Percentiles rank a stretch among this genome's conserved stretches.
phyloP scores from a whole-genome alignment of 1,139 yeast species.

The Scheffersomyces illinoinensis region DNA sequence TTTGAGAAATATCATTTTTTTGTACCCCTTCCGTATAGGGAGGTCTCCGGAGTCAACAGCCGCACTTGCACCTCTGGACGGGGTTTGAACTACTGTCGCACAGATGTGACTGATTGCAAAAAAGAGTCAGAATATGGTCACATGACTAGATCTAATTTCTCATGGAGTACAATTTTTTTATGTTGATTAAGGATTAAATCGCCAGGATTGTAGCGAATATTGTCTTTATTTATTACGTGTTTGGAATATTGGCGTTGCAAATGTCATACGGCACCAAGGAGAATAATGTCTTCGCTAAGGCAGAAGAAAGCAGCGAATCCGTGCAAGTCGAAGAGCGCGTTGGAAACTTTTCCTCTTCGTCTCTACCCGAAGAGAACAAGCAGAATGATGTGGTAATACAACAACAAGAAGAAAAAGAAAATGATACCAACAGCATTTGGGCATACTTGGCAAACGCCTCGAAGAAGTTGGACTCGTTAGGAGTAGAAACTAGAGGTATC shows the following conservation, averaged over 20 bases:
- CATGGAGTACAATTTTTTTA: not conserved
- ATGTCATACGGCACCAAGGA: not conserved
- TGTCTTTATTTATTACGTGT: not conserved
- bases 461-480: slow-evolving; percentile 36
- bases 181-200: not conserved
- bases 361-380: not conserved
- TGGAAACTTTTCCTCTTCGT: not conserved
- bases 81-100: not conserved
- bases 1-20: no score
- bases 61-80: not conserved
- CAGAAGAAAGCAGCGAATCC: not conserved
- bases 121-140: not conserved
- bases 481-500: slow-evolving; percentile 81
- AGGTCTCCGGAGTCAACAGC: not conserved
- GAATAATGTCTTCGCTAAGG: not conserved
- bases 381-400: not conserved
- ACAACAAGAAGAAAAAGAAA: not conserved
- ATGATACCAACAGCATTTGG: not conserved
- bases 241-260: not conserved
- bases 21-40: no score
- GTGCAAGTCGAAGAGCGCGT: not conserved
- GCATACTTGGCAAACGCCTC: slow-evolving; percentile 12
- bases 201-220: not conserved
- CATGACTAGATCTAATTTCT: not conserved
- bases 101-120: not conserved